A percentile compares a stretch with the other conserved stretches of the same genome.
These are phyloP conservation scores for Candida montana DNA, from an alignment of 805 yeast genomes.

Conservation along the genomic window DNA sequence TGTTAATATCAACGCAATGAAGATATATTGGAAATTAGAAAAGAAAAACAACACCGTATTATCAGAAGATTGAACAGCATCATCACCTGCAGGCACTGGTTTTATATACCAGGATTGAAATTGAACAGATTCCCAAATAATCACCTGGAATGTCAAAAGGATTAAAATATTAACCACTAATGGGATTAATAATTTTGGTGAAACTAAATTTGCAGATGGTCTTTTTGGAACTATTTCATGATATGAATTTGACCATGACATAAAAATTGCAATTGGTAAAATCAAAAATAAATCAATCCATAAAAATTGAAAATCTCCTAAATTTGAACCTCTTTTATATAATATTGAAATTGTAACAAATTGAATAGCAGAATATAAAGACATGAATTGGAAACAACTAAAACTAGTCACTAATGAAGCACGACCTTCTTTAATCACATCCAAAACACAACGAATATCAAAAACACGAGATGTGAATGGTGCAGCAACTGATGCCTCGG, in stretches of 20 bases:
- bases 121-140: constrained; percentile 59
- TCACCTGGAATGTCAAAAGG: constrained; percentile 57
- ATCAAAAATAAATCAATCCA: constrained; percentile 90
- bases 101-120: constrained; percentile 67
- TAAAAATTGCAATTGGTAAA: constrained; percentile 89
- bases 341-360: constrained; percentile 81
- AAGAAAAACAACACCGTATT: constrained; percentile 79
- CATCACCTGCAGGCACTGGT: constrained; percentile 80
- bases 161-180: constrained; percentile 71
- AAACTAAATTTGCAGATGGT: constrained; percentile 91
- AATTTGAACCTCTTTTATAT: constrained; percentile 82
- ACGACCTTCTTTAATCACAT: constrained; percentile 90
- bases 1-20: constrained; percentile 77
- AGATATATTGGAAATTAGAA: constrained; percentile 84
- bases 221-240: constrained; percentile 55
- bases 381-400: constrained; percentile 97
- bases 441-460: constrained; percentile 88
- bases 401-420: constrained; percentile 93
- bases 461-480: constrained; percentile 91
- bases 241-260: constrained; percentile 95
- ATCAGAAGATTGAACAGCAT: constrained; percentile 79
- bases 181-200: constrained; percentile 82
- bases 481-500: constrained; percentile 98
- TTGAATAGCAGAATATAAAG: constrained; percentile 93
- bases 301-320: constrained; percentile 95